Evolutionary conservation across 495 filamentous ascomycete genomes (phyloP).

Genomic region (Pyronema omphalodes): DNA sequence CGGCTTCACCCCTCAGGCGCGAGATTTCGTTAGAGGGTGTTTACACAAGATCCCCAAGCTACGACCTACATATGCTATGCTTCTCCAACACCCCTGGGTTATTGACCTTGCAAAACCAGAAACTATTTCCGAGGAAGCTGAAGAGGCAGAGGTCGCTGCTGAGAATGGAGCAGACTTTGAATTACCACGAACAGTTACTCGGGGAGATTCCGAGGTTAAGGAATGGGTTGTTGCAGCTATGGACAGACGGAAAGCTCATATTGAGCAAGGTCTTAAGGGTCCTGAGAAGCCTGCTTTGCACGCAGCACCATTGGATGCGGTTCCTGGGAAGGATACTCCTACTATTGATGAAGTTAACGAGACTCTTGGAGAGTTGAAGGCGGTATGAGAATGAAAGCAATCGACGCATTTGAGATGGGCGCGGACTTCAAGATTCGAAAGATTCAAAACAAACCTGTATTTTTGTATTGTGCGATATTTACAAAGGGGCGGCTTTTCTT

Average conservation of each 20-base stretch:
- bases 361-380: background rate
- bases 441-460: too few relatives aligned
- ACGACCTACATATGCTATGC: slow-evolving; percentile 73
- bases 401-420: too few relatives aligned
- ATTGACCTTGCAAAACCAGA: slow-evolving; percentile 61
- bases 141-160: slow-evolving; percentile 36
- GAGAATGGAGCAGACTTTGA: slow-evolving; percentile 27
- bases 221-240: slow-evolving; percentile 66
- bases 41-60: slow-evolving; percentile 83
- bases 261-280: slow-evolving; percentile 25
- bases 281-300: slow-evolving; percentile 55
- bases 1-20: slow-evolving; percentile 59
- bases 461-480: too few relatives aligned
- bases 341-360: background rate
- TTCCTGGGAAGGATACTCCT: background rate
- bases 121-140: slow-evolving; percentile 58
- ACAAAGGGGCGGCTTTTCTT: too few relatives aligned
- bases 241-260: slow-evolving; percentile 38
- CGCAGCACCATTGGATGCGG: slow-evolving; percentile 51
- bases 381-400: background rate
- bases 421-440: too few relatives aligned
- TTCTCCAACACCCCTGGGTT: slow-evolving; percentile 80
- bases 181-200: slow-evolving; percentile 12
- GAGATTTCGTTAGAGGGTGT: slow-evolving; percentile 74
- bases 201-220: slow-evolving; percentile 61